Evolutionary conservation across 192 early-diverging fungal species (phyloP), one percentile per base, ranked within the genome.

Genomic region (Coemansia sp.): DNA sequence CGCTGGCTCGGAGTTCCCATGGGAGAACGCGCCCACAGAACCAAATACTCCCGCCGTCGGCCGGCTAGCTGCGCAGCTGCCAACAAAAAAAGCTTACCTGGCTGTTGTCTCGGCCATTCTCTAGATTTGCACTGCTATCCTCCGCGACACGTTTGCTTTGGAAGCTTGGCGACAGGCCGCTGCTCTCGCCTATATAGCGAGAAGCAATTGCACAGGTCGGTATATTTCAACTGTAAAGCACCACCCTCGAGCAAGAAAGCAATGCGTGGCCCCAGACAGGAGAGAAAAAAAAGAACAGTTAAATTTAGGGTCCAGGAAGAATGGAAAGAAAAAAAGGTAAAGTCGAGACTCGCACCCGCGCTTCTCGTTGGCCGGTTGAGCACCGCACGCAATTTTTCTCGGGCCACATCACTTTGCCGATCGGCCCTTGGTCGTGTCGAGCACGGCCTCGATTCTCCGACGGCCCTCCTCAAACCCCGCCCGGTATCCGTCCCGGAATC

Each of bases 401-500:
- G 3, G 5, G 6, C 36, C 19, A 39, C n/a, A n/a, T 35, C 12
- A n/a, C 6, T 10, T 1, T 10, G 34, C 34, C 11, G 34, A 35
- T 35, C 34, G 36, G 36, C 9, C 26, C 23, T 45, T 58, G 20
- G 34, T 19, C 21, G 31, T 4, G 20, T 21, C 17, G 36, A 21
- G 14, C 34, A 25, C 17, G 44, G 52, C 29, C 52, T 55, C 40
- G 45, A 36, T 31, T 21, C 34, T 49, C 3, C 36, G 35, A 11
- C 50, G 44, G 9, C 54, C 65, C 15, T 58, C 48, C 21, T 75
- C 58, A 23, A 64, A 75, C 15, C 72, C 72, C 5, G 66, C 60
- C 44, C 15, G 50, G 47, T 69, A 75, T 17, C 72, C 72, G 46
- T 75, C 72, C 23, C 72, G 44, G 40, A 75, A 75, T n/a, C 72